Conservation (phyloP, 208 protist genomes). For the Trypanosoma scelopori region DNA sequence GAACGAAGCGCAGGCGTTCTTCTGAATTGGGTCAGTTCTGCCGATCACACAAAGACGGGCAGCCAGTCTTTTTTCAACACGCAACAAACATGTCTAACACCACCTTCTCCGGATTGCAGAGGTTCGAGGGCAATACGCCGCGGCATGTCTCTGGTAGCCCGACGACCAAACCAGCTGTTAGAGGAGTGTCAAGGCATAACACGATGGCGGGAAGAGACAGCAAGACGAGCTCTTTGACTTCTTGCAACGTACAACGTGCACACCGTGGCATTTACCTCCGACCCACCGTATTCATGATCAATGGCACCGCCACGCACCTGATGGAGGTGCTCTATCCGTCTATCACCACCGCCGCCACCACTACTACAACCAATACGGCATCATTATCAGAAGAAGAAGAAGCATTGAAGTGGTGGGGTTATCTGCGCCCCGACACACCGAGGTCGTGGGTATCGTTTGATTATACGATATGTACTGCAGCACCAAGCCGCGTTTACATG, state of each 20-base stretch:
- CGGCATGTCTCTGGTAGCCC: too few species aligned
- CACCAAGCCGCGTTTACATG: not conserved
- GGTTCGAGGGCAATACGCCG: too few species aligned
- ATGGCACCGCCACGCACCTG: constrained; percentile 17
- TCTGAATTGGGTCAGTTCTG: not conserved
- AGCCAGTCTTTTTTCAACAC: not conserved
- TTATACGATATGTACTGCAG: constrained; percentile 2
- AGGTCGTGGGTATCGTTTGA: constrained; percentile 15
- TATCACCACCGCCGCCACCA: not conserved
- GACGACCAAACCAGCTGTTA: too few species aligned
- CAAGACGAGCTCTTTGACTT: too few species aligned
- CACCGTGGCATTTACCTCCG: constrained; percentile 26
- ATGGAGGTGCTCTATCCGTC: constrained; percentile 11
- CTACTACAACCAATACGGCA: not conserved
- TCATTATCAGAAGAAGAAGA: not conserved
- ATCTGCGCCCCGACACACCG: not conserved
- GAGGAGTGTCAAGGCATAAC: not conserved
- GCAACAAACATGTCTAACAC: not conserved
- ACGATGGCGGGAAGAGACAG: not conserved
- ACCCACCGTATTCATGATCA: constrained; percentile 27
- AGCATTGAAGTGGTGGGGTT: constrained; percentile 17
- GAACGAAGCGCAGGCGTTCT: constrained; percentile 20
- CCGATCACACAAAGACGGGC: constrained; percentile 1
- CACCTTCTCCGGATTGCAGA: not conserved
- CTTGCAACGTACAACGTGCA: not conserved